phyloP scores from a whole-genome alignment of 441 rosid genomes.

The Erodium texanum region DNA sequence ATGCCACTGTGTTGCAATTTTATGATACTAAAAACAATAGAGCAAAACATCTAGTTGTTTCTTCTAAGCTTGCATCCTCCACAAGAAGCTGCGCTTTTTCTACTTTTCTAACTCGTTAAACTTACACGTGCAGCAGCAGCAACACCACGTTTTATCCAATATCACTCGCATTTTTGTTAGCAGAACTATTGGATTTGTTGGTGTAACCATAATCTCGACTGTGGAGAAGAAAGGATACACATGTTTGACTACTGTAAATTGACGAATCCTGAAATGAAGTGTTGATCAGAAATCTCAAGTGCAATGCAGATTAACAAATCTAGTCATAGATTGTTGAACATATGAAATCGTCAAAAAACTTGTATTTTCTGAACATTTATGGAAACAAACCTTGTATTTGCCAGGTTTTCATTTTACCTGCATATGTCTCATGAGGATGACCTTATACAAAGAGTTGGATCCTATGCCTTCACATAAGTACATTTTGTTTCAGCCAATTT shows the following conservation, averaged over 20 bases:
- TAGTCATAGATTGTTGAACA: background rate
- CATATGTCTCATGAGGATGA: background rate
- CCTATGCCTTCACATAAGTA: too few relatives aligned
- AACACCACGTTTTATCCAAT: too few relatives aligned
- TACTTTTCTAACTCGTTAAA: background rate
- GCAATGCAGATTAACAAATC: conserved; percentile 4
- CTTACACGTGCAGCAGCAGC: background rate
- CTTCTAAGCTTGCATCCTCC: too few relatives aligned
- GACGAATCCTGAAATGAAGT: background rate
- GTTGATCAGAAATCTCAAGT: background rate
- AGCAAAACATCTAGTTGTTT: too few relatives aligned
- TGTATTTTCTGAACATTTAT: background rate
- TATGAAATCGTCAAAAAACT: background rate
- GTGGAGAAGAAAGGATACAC: background rate
- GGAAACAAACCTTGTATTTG: background rate
- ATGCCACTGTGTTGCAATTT: background rate
- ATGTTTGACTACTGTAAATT: background rate
- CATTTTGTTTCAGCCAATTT: too few relatives aligned
- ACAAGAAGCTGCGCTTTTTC: background rate
- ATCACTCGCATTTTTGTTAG: too few relatives aligned
- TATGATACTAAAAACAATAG: too few relatives aligned
- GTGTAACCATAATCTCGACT: background rate
- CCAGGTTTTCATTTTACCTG: background rate
- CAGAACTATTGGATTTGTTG: background rate
- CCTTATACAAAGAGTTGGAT: too few relatives aligned